Base-by-base conservation (phyloP, 192 early-diverging fungal species). In the Coemansia sp. region DNA sequence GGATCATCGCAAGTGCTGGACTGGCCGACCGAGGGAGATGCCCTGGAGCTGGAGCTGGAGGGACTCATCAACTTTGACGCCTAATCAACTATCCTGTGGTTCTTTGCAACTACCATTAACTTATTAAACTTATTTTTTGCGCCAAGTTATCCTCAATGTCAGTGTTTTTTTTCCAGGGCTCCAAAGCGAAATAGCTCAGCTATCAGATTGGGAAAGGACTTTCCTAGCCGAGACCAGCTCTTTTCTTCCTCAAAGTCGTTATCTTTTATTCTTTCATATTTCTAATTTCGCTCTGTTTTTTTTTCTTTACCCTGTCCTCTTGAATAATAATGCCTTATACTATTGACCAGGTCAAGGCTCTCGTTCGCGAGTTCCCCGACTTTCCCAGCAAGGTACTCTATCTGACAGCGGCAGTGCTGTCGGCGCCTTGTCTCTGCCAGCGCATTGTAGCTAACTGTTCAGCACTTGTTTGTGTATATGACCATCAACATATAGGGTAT, bases 301-400 rank as follows among this genome's bases (percentile, higher is more conserved):
- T 63, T n/a, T 65, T n/a, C n/a, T 34, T 60, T 27, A 9, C 5
- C n/a, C 24, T 65, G 20, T 8, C 51, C 36, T 52, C 36, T 61
- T 38, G 57, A 44, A 15, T 5, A 49, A 73, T 1, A 65, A 85
- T 87, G 86, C 38, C 79, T 38, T 78, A 64, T 59, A 81, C 79
- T 4, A 76, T 86, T 33, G 81, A 87, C 59, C 68, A 78, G 43
- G 74, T 87, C 71, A 78, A 77, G 57, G 78, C 61, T 61, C 67
- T 88, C 51, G 70, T 87, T 27, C 75, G 75, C 68, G 84, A 86
- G 43, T 88, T 88, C 70, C 91, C 89, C 11, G 93, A 95, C 82
- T 95, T 95, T 75, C 94, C 94, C 31, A 86, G 88, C 74, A 79
- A 90, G 87, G 91, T 91, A 74, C 16, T 13, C 31, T 60, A 60